Conservation (phyloP, 2,329 filamentous ascomycete species). For the Fusarium protoensiforme region DNA sequence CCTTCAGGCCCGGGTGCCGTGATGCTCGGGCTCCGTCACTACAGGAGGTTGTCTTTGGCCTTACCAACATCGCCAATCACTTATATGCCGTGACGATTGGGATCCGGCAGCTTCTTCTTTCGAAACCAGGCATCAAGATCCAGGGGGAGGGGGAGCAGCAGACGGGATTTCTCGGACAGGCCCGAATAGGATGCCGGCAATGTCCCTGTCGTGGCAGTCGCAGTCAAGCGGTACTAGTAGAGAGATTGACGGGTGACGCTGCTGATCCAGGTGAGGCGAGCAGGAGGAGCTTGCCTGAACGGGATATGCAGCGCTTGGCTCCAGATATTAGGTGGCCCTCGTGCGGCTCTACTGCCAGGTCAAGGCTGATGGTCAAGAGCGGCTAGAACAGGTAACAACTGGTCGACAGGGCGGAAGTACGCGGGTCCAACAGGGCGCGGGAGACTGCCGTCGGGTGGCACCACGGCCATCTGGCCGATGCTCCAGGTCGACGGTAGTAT, state of each 20-base stretch:
- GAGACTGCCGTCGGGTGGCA: conserved; percentile 18
- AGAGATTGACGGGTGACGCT: conserved; percentile 23
- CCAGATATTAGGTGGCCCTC: neutral
- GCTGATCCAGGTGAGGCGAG: neutral
- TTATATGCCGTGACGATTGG: conserved; percentile 1
- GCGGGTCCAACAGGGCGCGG: conserved; percentile 6
- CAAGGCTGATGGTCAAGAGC: conserved; percentile 11
- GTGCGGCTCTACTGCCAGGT: conserved; percentile 9
- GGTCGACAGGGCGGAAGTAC: neutral
- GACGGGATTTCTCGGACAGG: conserved; percentile 4
- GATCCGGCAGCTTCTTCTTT: neutral
- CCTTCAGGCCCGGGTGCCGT: conserved; percentile 11
- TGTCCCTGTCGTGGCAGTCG: conserved; percentile 3
- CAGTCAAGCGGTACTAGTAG: conserved; percentile 2
- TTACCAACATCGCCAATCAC: neutral
- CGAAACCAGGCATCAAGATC: neutral
- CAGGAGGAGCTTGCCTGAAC: conserved; percentile 33
- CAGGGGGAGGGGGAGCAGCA: neutral
- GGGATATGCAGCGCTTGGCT: conserved; percentile 16
- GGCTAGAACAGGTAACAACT: neutral
- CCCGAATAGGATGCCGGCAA: conserved; percentile 5
- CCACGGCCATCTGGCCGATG: conserved; percentile 9
- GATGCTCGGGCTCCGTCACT: conserved; percentile 4
- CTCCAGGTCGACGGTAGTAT: neutral
- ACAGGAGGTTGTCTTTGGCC: neutral